These are phyloP conservation scores for Luffa acutangula DNA, from an alignment of 306 rosid species.

Conservation along the genomic window DNA sequence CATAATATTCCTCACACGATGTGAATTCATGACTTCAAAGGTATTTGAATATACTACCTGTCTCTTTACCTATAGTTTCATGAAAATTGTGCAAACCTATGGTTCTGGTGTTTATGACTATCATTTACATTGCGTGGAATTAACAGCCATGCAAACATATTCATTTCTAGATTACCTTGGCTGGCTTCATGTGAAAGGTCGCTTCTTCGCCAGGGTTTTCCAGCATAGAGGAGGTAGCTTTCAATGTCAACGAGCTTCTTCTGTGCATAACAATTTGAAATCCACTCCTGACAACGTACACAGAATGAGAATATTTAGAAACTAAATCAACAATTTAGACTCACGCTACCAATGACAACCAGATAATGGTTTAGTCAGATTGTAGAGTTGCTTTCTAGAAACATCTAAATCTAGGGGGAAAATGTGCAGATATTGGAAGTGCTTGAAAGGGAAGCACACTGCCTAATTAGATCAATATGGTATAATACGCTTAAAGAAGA, in stretches of 20 bases:
- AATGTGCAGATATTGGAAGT: background rate
- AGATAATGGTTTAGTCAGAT: background rate
- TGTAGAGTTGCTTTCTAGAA: background rate
- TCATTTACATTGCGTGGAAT: background rate
- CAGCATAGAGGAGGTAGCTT: conserved; percentile 60
- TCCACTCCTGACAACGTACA: conserved; percentile 59
- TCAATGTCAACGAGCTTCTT: conserved; percentile 82
- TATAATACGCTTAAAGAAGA: background rate
- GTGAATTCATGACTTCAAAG: background rate
- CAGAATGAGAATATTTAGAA: background rate
- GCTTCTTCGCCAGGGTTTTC: conserved; percentile 87
- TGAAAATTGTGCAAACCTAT: background rate
- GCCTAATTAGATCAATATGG: background rate
- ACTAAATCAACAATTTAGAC: background rate
- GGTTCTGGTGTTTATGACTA: background rate
- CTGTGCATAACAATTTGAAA: conserved; percentile 57
- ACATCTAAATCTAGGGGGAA: background rate
- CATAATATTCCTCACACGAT: too few relatives aligned
- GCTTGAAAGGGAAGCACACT: background rate
- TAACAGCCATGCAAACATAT: background rate
- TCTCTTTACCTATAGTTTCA: background rate
- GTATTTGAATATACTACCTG: background rate
- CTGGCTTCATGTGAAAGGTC: conserved; percentile 22
- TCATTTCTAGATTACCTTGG: conserved; percentile 36
- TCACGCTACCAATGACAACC: background rate